phyloP scores from a whole-genome alignment of 495 filamentous ascomycete genomes.

The Annulohypoxylon nitens region DNA sequence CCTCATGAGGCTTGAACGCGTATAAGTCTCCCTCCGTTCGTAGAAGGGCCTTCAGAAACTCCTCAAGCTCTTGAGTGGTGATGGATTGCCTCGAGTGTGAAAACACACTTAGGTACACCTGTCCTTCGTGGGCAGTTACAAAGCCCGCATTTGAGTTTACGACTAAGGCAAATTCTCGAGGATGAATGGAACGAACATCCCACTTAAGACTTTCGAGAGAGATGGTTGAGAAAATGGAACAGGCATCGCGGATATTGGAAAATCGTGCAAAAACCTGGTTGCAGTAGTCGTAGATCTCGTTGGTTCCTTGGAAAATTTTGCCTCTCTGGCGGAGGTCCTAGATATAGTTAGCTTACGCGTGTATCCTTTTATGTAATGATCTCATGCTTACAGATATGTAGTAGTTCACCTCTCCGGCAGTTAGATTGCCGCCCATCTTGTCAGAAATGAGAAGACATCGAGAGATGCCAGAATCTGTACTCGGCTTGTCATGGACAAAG shows the following conservation, averaged over 20 bases:
- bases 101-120: conserved; percentile 62
- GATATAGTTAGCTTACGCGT: conserved; percentile 2
- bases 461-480: conserved; percentile 56
- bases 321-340: conserved; percentile 55
- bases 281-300: conserved; percentile 44
- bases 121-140: conserved; percentile 63
- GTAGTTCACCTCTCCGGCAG: conserved; percentile 48
- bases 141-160: conserved; percentile 43
- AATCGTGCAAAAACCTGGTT: conserved; percentile 67
- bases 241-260: conserved; percentile 69
- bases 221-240: conserved; percentile 60
- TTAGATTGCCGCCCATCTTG: conserved; percentile 39
- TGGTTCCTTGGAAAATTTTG: conserved; percentile 47
- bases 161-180: conserved; percentile 55
- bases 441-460: conserved; percentile 56
- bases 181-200: conserved; percentile 63
- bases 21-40: conserved; percentile 67
- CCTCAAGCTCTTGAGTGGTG: conserved; percentile 53
- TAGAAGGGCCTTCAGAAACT: conserved; percentile 61
- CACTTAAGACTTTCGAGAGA: conserved; percentile 62
- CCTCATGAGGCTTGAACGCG: conserved; percentile 59
- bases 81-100: conserved; percentile 42
- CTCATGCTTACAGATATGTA: conserved; percentile 55
- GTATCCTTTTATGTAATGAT: neutral
- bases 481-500: conserved; percentile 47